phyloP scores from a whole-genome alignment of 129 eudicot genomes.

The Sambucus nigra region DNA sequence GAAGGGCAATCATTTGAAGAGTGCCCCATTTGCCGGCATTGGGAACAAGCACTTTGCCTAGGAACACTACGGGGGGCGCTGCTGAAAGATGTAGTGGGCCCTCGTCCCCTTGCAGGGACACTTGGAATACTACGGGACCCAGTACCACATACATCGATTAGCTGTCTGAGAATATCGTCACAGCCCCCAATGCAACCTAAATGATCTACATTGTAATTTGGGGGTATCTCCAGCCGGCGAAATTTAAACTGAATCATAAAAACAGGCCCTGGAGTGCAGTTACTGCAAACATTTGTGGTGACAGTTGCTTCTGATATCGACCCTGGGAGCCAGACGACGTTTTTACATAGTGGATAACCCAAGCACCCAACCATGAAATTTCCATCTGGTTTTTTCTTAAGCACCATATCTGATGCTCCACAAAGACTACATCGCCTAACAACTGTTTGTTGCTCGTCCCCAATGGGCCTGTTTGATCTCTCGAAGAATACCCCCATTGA shows the following conservation, averaged over 20 bases:
- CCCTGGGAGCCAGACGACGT: slow-evolving; percentile 96
- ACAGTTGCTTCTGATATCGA: slow-evolving; percentile 70
- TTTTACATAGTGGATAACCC: slow-evolving; percentile 85
- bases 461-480: slow-evolving; percentile 66
- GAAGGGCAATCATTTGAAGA: slow-evolving; percentile 57
- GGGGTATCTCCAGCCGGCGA: slow-evolving; percentile 90
- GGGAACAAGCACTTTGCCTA: slow-evolving; percentile 37
- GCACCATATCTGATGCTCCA: slow-evolving; percentile 68
- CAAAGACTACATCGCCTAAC: slow-evolving; percentile 78
- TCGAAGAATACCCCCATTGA: slow-evolving; percentile 84
- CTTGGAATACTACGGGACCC: slow-evolving; percentile 56
- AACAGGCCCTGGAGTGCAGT: slow-evolving; percentile 89
- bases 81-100: slow-evolving; percentile 42
- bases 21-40: slow-evolving; percentile 61
- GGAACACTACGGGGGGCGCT: slow-evolving; percentile 38
- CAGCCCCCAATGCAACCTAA: slow-evolving; percentile 98
- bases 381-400: slow-evolving; percentile 83
- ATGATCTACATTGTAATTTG: slow-evolving; percentile 58
- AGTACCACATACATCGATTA: slow-evolving; percentile 68
- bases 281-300: slow-evolving; percentile 60
- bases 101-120: slow-evolving; percentile 65
- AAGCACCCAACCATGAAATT: slow-evolving; percentile 94
- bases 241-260: slow-evolving; percentile 80
- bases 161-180: slow-evolving; percentile 70
- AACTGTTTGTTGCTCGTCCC: slow-evolving; percentile 34